phyloP scores from a whole-genome alignment of 495 filamentous ascomycete species.

The Penicillium paradoxum region DNA sequence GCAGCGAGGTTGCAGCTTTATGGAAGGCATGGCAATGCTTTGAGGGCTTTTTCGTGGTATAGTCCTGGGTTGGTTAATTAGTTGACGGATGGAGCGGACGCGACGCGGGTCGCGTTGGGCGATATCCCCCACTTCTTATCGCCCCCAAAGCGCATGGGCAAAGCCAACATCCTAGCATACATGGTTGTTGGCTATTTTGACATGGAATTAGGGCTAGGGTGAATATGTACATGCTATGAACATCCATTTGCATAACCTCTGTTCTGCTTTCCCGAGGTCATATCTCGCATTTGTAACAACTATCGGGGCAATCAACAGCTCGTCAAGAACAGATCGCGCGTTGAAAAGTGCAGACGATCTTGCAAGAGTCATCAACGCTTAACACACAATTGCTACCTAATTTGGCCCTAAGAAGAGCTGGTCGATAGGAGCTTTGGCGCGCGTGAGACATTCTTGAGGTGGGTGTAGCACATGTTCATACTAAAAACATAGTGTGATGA shows the following conservation, averaged over 20 bases:
- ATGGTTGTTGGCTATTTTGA: too few relatives aligned
- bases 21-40: constrained; percentile 38
- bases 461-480: neutral
- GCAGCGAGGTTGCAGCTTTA: constrained; percentile 30
- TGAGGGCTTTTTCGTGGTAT: neutral
- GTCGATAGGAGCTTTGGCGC: neutral
- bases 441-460: neutral
- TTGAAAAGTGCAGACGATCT: neutral
- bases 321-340: neutral
- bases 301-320: neutral
- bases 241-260: too few relatives aligned
- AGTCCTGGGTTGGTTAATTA: neutral
- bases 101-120: constrained; percentile 1
- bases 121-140: constrained; percentile 1
- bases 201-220: neutral
- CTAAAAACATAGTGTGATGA: neutral
- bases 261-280: too few relatives aligned
- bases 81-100: neutral
- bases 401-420: neutral
- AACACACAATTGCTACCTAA: neutral
- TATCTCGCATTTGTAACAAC: neutral
- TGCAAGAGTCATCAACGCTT: neutral
- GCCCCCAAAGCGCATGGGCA: neutral
- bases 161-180: too few relatives aligned
- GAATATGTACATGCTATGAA: too few relatives aligned